Conservation (phyloP, 2,329 filamentous ascomycete species). For the Torrubiella hemipterigena region DNA sequence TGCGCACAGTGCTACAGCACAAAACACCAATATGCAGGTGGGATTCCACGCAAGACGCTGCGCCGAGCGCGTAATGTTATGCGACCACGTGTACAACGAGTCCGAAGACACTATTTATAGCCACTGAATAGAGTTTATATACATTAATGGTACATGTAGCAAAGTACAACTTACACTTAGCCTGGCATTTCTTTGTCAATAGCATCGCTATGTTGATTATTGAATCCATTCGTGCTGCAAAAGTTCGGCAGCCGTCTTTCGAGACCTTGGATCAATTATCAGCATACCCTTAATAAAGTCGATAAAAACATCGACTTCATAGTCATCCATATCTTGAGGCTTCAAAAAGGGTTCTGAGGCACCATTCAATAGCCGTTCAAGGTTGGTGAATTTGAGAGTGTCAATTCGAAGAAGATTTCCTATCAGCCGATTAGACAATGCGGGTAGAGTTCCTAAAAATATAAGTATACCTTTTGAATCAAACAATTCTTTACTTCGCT, state of each 20-base stretch:
- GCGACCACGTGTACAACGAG: too few species aligned
- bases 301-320: neutral
- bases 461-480: constrained; percentile 1
- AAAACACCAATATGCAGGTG: too few species aligned
- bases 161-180: too few species aligned
- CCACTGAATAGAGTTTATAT: too few species aligned
- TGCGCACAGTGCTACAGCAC: too few species aligned
- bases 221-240: constrained; percentile 2
- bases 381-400: neutral
- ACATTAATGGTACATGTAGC: too few species aligned
- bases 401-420: constrained; percentile 1
- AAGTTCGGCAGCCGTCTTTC: constrained; percentile 1
- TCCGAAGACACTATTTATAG: too few species aligned
- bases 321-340: neutral
- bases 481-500: neutral
- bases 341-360: neutral
- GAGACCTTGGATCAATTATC: constrained; percentile 1
- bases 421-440: neutral
- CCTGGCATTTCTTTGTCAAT: too few species aligned
- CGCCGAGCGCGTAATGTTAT: too few species aligned
- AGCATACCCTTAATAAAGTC: constrained; percentile 2
- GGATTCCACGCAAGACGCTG: too few species aligned
- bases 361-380: neutral
- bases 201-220: too few species aligned
- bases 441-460: neutral